phyloP scores from a whole-genome alignment of 2,329 filamentous ascomycete species.

The Onygenales sp. region DNA sequence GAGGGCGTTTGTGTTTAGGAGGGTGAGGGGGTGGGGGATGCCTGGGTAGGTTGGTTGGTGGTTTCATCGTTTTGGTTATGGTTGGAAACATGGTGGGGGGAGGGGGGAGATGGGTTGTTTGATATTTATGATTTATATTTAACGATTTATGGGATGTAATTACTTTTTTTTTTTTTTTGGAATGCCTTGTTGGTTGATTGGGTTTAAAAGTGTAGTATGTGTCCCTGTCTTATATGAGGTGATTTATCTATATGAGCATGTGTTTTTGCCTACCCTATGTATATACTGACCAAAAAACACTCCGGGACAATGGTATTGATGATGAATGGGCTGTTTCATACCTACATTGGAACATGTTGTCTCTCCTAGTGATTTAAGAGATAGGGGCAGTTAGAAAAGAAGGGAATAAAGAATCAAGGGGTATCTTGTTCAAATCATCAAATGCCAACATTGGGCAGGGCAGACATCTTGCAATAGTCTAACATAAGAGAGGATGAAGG shows the following conservation, averaged over 20 bases:
- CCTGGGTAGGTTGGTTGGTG: conserved; percentile 6
- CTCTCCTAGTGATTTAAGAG: no score
- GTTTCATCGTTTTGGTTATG: background rate
- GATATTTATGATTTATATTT: background rate
- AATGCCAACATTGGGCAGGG: background rate
- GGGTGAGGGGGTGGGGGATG: conserved; percentile 52
- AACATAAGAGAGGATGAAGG: background rate
- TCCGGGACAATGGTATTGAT: no score
- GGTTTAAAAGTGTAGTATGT: no score
- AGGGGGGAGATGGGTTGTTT: no score
- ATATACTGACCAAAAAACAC: no score
- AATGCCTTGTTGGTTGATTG: background rate
- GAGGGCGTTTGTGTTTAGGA: conserved; percentile 50
- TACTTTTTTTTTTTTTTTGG: background rate
- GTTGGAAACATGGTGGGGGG: no score
- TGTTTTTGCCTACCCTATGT: no score
- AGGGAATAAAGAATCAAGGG: background rate
- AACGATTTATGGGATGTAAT: background rate
- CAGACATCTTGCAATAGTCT: background rate
- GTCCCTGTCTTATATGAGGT: no score
- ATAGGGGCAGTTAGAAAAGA: background rate
- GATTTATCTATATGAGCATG: no score
- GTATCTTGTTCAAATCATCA: background rate
- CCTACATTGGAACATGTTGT: no score
- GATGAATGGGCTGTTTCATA: no score